phyloP scores from a whole-genome alignment of 768 basidiomycete species.

The Mycena metata region DNA sequence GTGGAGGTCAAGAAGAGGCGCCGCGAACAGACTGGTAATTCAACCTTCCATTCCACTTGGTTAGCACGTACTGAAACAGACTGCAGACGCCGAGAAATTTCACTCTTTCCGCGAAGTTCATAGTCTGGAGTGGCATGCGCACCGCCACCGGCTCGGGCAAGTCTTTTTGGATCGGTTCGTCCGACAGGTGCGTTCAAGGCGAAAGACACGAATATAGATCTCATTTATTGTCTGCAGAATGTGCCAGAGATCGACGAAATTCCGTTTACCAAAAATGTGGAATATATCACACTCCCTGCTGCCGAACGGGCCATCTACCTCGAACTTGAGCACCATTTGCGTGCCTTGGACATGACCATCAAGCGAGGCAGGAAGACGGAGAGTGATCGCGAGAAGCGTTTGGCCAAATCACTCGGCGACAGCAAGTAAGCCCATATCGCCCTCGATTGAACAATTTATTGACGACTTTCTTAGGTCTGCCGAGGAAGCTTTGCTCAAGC shows the following conservation, averaged over 20 bases:
- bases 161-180: constrained; percentile 85
- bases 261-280: constrained; percentile 75
- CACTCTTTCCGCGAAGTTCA: constrained; percentile 97
- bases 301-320: constrained; percentile 96
- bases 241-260: constrained; percentile 98
- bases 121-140: constrained; percentile 91
- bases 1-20: constrained; percentile 83
- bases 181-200: constrained; percentile 72
- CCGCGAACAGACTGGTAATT: constrained; percentile 85
- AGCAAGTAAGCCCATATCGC: constrained; percentile 73
- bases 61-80: constrained; percentile 36
- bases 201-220: neutral
- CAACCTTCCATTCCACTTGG: neutral
- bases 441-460: constrained; percentile 4
- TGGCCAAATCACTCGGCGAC: constrained; percentile 89
- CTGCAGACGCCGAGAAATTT: constrained; percentile 87
- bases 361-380: constrained; percentile 74
- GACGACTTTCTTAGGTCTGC: constrained; percentile 69
- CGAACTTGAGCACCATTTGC: constrained; percentile 93
- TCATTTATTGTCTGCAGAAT: constrained; percentile 64
- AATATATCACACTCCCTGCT: constrained; percentile 83
- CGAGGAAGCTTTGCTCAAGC: constrained; percentile 93
- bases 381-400: constrained; percentile 90
- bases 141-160: constrained; percentile 87
- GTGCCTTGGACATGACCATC: constrained; percentile 90